These are phyloP conservation scores for Ophiosphaerella korrae DNA, from an alignment of 2,329 filamentous ascomycete species.

Conservation along the genomic window DNA sequence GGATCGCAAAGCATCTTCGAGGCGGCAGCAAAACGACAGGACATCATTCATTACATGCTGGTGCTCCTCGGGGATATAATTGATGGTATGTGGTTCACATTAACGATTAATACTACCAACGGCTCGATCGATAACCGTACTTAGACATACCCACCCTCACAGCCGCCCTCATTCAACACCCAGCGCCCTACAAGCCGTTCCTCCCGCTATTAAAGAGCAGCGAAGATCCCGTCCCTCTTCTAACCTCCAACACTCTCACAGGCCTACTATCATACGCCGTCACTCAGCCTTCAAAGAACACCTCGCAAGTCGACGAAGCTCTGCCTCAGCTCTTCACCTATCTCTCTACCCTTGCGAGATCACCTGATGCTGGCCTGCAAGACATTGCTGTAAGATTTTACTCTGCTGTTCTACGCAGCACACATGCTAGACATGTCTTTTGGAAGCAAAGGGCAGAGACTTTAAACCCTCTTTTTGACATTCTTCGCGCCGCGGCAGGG, in stretches of 20 bases:
- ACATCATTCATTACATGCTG: conserved; percentile 94
- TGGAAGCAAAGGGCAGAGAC: conserved; percentile 92
- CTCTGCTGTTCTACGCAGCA: conserved; percentile 79
- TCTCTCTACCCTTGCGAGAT: conserved; percentile 81
- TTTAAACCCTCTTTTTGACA: conserved; percentile 77
- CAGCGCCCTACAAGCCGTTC: conserved; percentile 76
- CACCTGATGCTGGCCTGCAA: conserved; percentile 85
- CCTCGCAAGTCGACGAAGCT: conserved; percentile 70
- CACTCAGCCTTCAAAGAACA: conserved; percentile 63
- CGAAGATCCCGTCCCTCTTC: conserved; percentile 85
- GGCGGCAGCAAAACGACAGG: conserved; percentile 76
- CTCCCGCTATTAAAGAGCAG: conserved; percentile 83
- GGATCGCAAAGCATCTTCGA: conserved; percentile 78
- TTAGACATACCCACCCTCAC: conserved; percentile 80
- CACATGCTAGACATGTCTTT: conserved; percentile 77
- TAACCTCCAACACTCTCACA: conserved; percentile 85
- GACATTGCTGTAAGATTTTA: conserved; percentile 95
- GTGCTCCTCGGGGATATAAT: conserved; percentile 87
- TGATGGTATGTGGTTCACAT: conserved; percentile 64
- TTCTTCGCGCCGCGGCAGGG: conserved; percentile 75
- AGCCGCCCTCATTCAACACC: conserved; percentile 73
- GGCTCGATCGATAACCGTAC: background rate
- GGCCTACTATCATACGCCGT: conserved; percentile 73
- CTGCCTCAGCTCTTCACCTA: conserved; percentile 85
- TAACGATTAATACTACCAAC: background rate